Percentiles rank a stretch among this genome's conserved stretches.
phyloP scores from a whole-genome alignment of 1,284 basidiomycete genomes.

The Stygiomarasmius scandens region DNA sequence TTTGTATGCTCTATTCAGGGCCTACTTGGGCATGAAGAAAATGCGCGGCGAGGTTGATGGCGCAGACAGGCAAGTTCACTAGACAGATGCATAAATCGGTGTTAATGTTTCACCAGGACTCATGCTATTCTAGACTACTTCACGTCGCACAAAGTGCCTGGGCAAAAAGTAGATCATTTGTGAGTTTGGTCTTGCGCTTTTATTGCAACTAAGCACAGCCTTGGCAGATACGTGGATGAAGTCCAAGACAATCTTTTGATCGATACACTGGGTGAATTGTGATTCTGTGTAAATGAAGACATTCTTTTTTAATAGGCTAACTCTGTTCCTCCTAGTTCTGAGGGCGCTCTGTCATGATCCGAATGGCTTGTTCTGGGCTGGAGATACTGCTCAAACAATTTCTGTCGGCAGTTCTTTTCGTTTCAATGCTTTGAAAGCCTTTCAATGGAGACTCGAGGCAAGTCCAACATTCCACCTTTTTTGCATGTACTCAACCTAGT shows the following conservation, averaged over 20 bases:
- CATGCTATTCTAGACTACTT: conserved; percentile 52
- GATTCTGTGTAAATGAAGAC: too few relatives aligned
- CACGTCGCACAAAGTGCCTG: conserved; percentile 35
- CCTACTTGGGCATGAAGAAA: conserved; percentile 53
- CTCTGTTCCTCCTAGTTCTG: conserved; percentile 48
- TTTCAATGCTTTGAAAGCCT: conserved; percentile 73
- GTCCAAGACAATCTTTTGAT: conserved; percentile 73
- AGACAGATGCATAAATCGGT: conserved; percentile 13
- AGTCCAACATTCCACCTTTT: conserved; percentile 4
- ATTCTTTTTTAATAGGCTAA: too few relatives aligned
- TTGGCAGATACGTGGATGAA: conserved; percentile 70
- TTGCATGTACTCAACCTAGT: too few relatives aligned
- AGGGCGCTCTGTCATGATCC: conserved; percentile 62
- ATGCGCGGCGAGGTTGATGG: conserved; percentile 54
- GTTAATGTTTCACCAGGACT: conserved; percentile 38
- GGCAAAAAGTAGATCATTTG: conserved; percentile 58
- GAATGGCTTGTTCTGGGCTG: conserved; percentile 76
- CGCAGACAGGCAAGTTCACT: conserved; percentile 55
- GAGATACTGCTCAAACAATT: conserved; percentile 80
- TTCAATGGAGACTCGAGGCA: conserved; percentile 63
- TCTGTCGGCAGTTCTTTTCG: conserved; percentile 71
- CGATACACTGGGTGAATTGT: conserved; percentile 60
- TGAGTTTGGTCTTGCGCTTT: conserved; percentile 31
- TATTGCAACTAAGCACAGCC: conserved; percentile 1
- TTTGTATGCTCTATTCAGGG: conserved; percentile 59